These are phyloP conservation scores for Epipyxis sp. DNA, from an alignment of 108 stramenopile species.

Conservation along the genomic window DNA sequence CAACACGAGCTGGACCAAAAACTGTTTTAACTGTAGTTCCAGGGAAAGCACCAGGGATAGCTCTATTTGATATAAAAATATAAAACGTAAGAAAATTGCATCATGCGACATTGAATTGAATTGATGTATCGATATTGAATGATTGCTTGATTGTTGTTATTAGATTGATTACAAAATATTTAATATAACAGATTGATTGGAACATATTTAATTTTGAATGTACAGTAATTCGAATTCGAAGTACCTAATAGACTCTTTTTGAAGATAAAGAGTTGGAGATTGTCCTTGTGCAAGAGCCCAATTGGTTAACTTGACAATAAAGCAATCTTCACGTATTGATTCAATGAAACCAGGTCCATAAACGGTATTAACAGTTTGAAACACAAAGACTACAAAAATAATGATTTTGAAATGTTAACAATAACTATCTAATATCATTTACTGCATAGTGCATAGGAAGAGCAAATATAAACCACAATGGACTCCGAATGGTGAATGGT, in stretches of 20 bases:
- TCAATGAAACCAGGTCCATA: not conserved
- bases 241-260: not conserved
- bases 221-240: too few relatives aligned
- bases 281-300: conserved; percentile 24
- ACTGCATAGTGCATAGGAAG: not conserved
- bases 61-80: not conserved
- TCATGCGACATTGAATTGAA: not conserved
- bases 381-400: too few relatives aligned
- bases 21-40: not conserved
- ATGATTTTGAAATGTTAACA: not conserved
- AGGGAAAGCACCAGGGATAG: conserved; percentile 19
- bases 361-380: conserved; percentile 2
- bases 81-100: not conserved
- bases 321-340: not conserved
- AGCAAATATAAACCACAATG: too few relatives aligned
- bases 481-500: too few relatives aligned
- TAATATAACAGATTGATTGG: too few relatives aligned
- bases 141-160: too few relatives aligned
- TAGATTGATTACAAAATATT: too few relatives aligned
- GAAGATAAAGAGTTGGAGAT: conserved; percentile 19
- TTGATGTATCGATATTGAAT: too few relatives aligned
- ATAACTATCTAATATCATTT: too few relatives aligned
- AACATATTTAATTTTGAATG: too few relatives aligned
- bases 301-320: not conserved
- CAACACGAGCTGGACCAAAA: conserved; percentile 3